These are phyloP conservation scores for Metschnikowia kofuensis DNA, from an alignment of 805 yeast species.

Conservation along the genomic window DNA sequence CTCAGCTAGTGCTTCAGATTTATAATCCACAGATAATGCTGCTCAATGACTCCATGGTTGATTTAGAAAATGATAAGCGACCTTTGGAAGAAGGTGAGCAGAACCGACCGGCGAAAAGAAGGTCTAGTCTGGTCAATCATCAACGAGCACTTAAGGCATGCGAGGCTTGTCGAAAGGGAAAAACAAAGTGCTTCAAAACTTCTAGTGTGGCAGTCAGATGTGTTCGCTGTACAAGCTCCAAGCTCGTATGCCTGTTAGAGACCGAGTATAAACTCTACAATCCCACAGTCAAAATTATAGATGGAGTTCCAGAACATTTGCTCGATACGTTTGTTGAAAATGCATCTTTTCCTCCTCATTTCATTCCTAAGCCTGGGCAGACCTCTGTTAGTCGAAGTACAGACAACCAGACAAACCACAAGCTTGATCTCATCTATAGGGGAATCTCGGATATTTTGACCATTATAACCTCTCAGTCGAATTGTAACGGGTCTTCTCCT, in stretches of 20 bases:
- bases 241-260: constrained; percentile 51
- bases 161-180: constrained; percentile 51
- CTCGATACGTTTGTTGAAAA: constrained; percentile 6
- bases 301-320: constrained; percentile 17
- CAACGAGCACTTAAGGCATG: constrained; percentile 52
- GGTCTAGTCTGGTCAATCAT: constrained; percentile 3
- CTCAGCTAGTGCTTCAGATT: neutral
- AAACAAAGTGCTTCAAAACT: constrained; percentile 61
- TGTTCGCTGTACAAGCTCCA: constrained; percentile 55
- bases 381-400: neutral
- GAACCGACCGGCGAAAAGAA: neutral
- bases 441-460: constrained; percentile 36
- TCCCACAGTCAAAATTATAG: constrained; percentile 16
- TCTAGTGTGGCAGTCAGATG: constrained; percentile 46
- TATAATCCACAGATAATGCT: neutral
- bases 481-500: constrained; percentile 4
- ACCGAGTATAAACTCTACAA: constrained; percentile 10
- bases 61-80: neutral
- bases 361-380: constrained; percentile 6
- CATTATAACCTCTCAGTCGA: constrained; percentile 18
- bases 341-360: constrained; percentile 9
- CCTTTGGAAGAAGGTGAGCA: neutral
- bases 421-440: constrained; percentile 31
- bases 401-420: constrained; percentile 6
- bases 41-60: neutral